Evolutionary conservation across 139 green algal species (phyloP).

Genomic region (Closterium sp.): DNA sequence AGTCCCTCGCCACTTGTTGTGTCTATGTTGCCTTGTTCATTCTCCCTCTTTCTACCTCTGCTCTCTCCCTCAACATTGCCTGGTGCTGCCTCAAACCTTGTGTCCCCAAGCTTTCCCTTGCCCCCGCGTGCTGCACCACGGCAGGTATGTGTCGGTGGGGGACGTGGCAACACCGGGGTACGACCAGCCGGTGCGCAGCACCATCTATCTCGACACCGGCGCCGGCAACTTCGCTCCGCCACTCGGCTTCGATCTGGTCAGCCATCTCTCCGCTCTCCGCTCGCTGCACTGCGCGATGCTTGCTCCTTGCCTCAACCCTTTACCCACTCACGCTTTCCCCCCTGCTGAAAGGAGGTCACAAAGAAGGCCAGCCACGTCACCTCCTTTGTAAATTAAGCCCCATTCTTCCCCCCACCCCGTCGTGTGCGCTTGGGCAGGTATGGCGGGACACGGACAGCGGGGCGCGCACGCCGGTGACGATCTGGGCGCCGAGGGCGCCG

Average conservation of each 20-base stretch:
- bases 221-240: conserved; percentile 39
- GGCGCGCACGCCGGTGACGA: conserved; percentile 58
- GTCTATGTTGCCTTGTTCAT: no score
- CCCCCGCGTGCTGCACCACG: not conserved
- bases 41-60: no score
- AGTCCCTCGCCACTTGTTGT: no score
- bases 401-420: not conserved
- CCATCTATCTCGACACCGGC: conserved; percentile 66
- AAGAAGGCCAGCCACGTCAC: not conserved
- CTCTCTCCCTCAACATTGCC: not conserved
- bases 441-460: conserved; percentile 66
- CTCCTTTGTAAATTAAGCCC: not conserved
- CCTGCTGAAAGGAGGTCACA: not conserved
- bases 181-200: conserved; percentile 65
- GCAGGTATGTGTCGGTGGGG: conserved; percentile 68
- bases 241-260: conserved; percentile 37
- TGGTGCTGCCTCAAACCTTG: not conserved
- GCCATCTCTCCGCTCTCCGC: conserved; percentile 9
- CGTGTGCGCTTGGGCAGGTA: conserved; percentile 60
- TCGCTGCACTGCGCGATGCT: no score
- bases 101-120: not conserved
- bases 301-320: no score
- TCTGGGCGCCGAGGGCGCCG: conserved; percentile 76
- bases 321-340: not conserved
- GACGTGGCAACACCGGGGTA: conserved; percentile 68